These are phyloP conservation scores for Amauroascus niger DNA, from an alignment of 2,329 filamentous ascomycete species.

Conservation along the genomic window DNA sequence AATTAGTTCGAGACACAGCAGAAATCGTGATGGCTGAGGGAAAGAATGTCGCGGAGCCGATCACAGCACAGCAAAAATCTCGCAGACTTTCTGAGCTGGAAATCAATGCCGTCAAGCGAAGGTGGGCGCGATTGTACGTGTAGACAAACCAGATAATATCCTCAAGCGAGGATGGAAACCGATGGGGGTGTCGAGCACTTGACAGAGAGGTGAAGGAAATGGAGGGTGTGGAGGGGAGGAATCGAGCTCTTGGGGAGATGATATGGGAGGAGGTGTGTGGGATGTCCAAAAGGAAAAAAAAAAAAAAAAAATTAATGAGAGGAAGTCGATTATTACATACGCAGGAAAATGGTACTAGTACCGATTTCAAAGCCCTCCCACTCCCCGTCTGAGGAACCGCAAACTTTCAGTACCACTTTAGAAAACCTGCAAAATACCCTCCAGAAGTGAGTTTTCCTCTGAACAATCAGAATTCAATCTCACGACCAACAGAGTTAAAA, in stretches of 20 bases:
- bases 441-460: neutral
- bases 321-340: slow-evolving; percentile 5
- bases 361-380: neutral
- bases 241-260: slow-evolving; percentile 2
- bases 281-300: slow-evolving; percentile 13
- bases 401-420: slow-evolving; percentile 2
- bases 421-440: neutral
- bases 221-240: slow-evolving; percentile 6
- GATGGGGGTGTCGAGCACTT: neutral
- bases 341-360: slow-evolving; percentile 8
- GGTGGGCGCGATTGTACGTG: slow-evolving; percentile 3
- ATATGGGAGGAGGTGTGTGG: slow-evolving; percentile 4
- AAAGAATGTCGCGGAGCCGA: slow-evolving; percentile 8
- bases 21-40: neutral
- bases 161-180: neutral
- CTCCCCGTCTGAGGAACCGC: too few relatives aligned
- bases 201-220: slow-evolving; percentile 5
- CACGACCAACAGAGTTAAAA: neutral
- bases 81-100: slow-evolving; percentile 5
- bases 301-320: slow-evolving; percentile 11
- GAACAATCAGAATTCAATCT: neutral
- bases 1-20: neutral
- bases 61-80: slow-evolving; percentile 5
- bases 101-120: slow-evolving; percentile 1
- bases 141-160: slow-evolving; percentile 4